Base-by-base conservation (phyloP, 352 stramenopile genomes). In the Phytophthora boehmeriae region DNA sequence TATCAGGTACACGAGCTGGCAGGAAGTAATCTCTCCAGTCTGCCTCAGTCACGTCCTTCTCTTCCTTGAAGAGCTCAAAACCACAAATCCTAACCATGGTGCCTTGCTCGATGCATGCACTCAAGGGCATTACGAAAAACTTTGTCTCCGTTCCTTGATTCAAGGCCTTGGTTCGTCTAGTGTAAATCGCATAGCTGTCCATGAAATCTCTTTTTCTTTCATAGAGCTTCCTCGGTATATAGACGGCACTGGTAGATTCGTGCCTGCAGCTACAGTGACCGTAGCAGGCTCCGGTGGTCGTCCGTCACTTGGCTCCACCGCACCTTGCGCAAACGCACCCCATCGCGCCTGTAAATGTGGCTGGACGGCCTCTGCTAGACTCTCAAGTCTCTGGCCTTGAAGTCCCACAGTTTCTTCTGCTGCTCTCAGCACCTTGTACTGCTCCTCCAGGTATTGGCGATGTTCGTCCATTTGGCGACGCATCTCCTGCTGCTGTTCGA, bases 391-490 rank as follows among this genome's bases (percentile, higher is more conserved):
- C 35, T 42, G 35, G 8, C 35, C 35, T 42, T 42, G 35, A 42
- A 42, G 35, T 19, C 35, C 35, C 16, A 42, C 35, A 9, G 35
- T 16, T 42, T 42, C 4, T 42, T 42, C 35, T 20, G 35, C 35
- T 17, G 8, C 35, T 17, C 14, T 42, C 9, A 71, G 67, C 34
- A 42, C 71, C n/a, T 57, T 73, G 20, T 73, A 73, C 22, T 42
- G 35, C 13, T 42, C 35, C 14, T 42, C 35, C 13, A 42, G 35
- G 13, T 42, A 42, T 42, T 17, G 8, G 6, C 35, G 35, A 17
- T 42, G 35, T 16, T 42, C 35, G 35, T 42, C 35, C 35, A 42
- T 42, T 42, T 42, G 35, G 19, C 35, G 35, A 17, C 35, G 6
- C 6, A 42, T 42, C 13, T 42, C 35, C 6, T 42, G 16, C 35